Base-by-base conservation (phyloP, 768 basidiomycete species). In the Lentinus tigrinus region DNA sequence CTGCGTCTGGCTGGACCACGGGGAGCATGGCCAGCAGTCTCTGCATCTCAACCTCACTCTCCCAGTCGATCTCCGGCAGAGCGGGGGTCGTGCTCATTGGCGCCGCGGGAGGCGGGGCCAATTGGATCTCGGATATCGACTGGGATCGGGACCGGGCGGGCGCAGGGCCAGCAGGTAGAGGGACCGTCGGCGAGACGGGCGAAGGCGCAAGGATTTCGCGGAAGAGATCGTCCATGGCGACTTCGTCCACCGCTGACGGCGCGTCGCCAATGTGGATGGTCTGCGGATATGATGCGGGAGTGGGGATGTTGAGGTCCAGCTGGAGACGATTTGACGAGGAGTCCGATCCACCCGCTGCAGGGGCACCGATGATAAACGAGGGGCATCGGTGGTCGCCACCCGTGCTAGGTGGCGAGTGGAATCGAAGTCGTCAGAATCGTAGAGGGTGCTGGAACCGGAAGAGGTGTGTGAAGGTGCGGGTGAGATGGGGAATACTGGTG, bases 351-450 rank as follows among this genome's bases (percentile, higher is more conserved):
- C 91, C 92, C 91, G 92, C 92, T 94, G 92, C 92, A 87, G 89
- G 92, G 92, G 79, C 87, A 84, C 80, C 80, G 81, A 75, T 67
- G 80, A 69, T 72, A 74, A 74, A 76, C 74, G 65, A 74, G 70
- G 72, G 63, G 66, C 75, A 71, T 76, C 80, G 78, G 81, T 82
- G 85, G 81, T 86, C 92, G 83, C 92, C 92, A 94, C 88, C 92
- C 92, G 92, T 94, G 92, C 92, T 88, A 89, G 88, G 87, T 94
- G 92, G 92, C 92, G 85, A 94, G 92, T 89, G 86, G 89, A 75
- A 71, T 87, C 79, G 71, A 72, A 71, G 60, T 74, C 72, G 63
- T 69, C 71, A 65, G 72, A 63, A 70, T 62, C 61, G 42, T 56
- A 59, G 48, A 58, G 60, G 21, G 64, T 62, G 38, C 57, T 61